Conservation (phyloP, 2,329 filamentous ascomycete species). For the Amylocarpus encephaloides region DNA sequence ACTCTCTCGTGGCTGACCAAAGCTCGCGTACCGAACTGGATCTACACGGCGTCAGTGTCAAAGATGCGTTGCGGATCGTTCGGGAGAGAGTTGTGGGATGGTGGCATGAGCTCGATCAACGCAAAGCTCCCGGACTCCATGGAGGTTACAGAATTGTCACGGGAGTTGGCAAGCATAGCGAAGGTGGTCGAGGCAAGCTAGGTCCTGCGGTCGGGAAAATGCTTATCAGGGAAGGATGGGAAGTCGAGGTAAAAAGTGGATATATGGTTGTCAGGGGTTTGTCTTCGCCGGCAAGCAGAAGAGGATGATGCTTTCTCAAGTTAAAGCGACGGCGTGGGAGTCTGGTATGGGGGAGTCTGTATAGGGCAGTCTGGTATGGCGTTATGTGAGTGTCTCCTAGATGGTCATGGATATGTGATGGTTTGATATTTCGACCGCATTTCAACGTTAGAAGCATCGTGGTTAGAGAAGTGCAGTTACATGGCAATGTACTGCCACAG, state of each 20-base stretch:
- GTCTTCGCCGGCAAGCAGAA: constrained; percentile 20
- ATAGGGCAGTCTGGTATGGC: too few relatives aligned
- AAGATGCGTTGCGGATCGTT: constrained; percentile 75
- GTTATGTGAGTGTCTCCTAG: too few relatives aligned
- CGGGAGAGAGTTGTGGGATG: constrained; percentile 60
- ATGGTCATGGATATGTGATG: too few relatives aligned
- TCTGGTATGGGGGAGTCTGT: too few relatives aligned
- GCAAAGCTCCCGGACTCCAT: constrained; percentile 32
- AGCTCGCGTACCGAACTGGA: constrained; percentile 60
- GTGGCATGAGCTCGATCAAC: constrained; percentile 68
- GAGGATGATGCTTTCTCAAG: background rate
- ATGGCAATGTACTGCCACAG: too few relatives aligned
- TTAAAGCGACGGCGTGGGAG: too few relatives aligned
- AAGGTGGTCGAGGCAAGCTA: constrained; percentile 67
- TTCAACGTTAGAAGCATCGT: too few relatives aligned
- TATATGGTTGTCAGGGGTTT: constrained; percentile 63
- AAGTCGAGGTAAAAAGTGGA: constrained; percentile 64
- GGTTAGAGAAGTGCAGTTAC: too few relatives aligned
- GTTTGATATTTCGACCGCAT: too few relatives aligned
- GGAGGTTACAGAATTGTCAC: constrained; percentile 68
- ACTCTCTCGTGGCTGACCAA: constrained; percentile 61
- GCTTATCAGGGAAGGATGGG: constrained; percentile 77
- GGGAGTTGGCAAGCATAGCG: constrained; percentile 72
- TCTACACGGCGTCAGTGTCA: constrained; percentile 76
- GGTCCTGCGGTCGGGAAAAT: constrained; percentile 74